Evolutionary conservation across 2,329 filamentous ascomycete genomes (phyloP), one percentile per base, ranked within the genome.

Genomic region (Trichoderma pleuroti): DNA sequence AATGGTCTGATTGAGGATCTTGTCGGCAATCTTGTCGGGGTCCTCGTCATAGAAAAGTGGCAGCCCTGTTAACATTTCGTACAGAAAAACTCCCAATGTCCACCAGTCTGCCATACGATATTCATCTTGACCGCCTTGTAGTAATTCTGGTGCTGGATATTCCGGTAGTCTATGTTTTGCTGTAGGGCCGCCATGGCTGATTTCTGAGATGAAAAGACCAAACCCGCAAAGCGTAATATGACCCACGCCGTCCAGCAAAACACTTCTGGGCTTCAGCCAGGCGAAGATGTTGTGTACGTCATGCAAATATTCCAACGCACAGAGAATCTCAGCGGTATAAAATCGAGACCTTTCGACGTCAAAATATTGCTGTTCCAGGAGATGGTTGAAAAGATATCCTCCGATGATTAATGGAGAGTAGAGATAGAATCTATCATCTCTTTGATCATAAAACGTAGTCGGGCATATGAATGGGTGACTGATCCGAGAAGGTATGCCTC

Each of bases 31-130:
- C 26, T n/a, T 56, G 16, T 30, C 14, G 16, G 52, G n/a, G 12
- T 57, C 16, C 30, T 67, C 46, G n/a, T 97, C 92, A 81, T 97
- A 97, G 83, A 97, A 97, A 1, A 93, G 93, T 56, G 93, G 93
- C 59, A 97, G 84, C 71, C 93, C 93, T 64, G 93, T 97, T 85
- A 97, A 85, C 93, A 97, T 97, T 84, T 97, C 93, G 80, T 96
- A 97, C n/a, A 97, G 87, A 68, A 97, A 86, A 72, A 97, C 93
- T 77, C 93, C 93, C 9, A 97, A 86, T 57, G 93, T 97, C 93
- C 93, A 97, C 93, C 93, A 97, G 80, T 95, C 92, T 64, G 97
- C 93, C n/a, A 92, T 91, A 84, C 97, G 97, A 74, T 93, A 94
- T 84, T 96, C 96, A 69, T 93, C 93, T 76, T 93, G 91, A 62